Conservation (phyloP, 2,329 filamentous ascomycete genomes). For the Colletotrichum simmondsii region DNA sequence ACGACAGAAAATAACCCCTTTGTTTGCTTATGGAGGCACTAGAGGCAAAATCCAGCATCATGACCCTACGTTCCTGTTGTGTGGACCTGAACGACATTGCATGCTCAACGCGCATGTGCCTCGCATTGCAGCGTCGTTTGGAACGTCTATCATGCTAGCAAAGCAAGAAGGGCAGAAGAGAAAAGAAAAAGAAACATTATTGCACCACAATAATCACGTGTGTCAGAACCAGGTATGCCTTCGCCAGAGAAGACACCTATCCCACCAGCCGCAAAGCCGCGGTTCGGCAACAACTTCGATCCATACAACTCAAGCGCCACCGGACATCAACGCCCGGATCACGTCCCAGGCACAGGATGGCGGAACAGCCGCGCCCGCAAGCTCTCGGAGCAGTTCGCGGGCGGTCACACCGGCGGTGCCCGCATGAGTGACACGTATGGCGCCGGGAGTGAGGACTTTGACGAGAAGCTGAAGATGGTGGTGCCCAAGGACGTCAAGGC, state of each 20-base stretch:
- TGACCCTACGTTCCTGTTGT: background rate
- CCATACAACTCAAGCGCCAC: slow-evolving; percentile 79
- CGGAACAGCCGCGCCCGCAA: slow-evolving; percentile 76
- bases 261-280: slow-evolving; percentile 52
- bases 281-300: slow-evolving; percentile 63
- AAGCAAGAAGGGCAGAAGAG: too few relatives aligned
- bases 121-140: background rate
- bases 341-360: slow-evolving; percentile 73
- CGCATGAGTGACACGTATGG: slow-evolving; percentile 74
- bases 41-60: background rate
- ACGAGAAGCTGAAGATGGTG: slow-evolving; percentile 54
- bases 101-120: slow-evolving; percentile 7
- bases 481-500: slow-evolving; percentile 55
- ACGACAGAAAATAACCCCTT: slow-evolving; percentile 2
- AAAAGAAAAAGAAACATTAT: background rate
- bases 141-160: background rate
- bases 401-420: slow-evolving; percentile 65
- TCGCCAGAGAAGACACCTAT: slow-evolving; percentile 27
- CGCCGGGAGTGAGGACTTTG: slow-evolving; percentile 68
- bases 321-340: slow-evolving; percentile 83
- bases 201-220: background rate
- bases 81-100: slow-evolving; percentile 1
- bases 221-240: background rate
- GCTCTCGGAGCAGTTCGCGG: slow-evolving; percentile 75
- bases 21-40: slow-evolving; percentile 7